phyloP scores from a whole-genome alignment of 2,329 filamentous ascomycete genomes.

The Alternaria novae-zelandiae region DNA sequence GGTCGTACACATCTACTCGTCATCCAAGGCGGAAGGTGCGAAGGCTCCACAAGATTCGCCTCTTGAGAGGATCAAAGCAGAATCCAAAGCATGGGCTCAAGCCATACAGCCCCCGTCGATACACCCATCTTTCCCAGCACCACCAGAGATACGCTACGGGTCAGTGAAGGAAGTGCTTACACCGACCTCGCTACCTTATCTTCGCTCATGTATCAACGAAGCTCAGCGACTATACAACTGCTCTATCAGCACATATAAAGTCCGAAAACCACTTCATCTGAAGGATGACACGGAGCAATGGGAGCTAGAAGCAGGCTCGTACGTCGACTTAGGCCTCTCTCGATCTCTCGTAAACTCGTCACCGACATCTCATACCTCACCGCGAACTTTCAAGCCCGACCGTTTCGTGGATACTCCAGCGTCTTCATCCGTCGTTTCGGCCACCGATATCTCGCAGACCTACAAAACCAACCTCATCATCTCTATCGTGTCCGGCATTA shows the following conservation, averaged over 20 bases:
- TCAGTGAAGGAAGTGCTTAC: constrained; percentile 16
- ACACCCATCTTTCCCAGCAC: constrained; percentile 45
- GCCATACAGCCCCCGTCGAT: constrained; percentile 45
- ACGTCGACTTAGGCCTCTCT: constrained; percentile 42
- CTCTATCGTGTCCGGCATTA: constrained; percentile 39
- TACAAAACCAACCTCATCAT: constrained; percentile 35
- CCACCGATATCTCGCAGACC: constrained; percentile 18
- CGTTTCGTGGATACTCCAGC: constrained; percentile 29
- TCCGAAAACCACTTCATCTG: constrained; percentile 30
- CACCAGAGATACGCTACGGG: constrained; percentile 38
- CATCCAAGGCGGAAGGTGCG: constrained; percentile 12
- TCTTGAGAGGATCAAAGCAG: constrained; percentile 32
- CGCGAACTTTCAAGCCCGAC: constrained; percentile 33
- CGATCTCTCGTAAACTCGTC: constrained; percentile 40
- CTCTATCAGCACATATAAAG: constrained; percentile 25
- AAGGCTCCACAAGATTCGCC: constrained; percentile 17
- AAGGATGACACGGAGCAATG: constrained; percentile 33
- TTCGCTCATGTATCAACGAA: constrained; percentile 42
- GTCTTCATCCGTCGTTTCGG: constrained; percentile 23
- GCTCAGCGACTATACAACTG: constrained; percentile 37
- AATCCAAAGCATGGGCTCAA: constrained; percentile 39
- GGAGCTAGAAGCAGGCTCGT: constrained; percentile 33
- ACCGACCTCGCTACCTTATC: constrained; percentile 27
- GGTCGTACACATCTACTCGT: constrained; percentile 36
- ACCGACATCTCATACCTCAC: constrained; percentile 25